These are phyloP conservation scores for Lachnellula subtilissima DNA, from an alignment of 2,329 filamentous ascomycete genomes.

Conservation along the genomic window DNA sequence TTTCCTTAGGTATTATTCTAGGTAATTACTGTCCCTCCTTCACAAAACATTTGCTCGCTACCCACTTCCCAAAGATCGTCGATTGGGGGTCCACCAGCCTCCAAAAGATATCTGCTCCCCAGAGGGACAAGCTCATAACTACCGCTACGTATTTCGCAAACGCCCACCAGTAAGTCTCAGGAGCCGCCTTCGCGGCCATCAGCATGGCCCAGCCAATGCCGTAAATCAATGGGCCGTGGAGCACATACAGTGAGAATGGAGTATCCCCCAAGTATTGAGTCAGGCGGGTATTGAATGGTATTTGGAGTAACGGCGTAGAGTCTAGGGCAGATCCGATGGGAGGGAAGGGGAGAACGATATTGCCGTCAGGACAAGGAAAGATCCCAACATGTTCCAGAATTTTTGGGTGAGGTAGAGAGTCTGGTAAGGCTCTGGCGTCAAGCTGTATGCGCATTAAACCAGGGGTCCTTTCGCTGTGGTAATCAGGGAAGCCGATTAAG, in stretches of 20 bases:
- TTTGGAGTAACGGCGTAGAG: slow-evolving; percentile 28
- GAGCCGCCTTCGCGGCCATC: neutral
- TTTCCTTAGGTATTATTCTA: neutral
- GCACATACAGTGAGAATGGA: slow-evolving; percentile 53
- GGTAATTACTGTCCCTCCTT: neutral
- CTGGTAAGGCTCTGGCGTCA: neutral
- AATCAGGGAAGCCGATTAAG: slow-evolving; percentile 7
- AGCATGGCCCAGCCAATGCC: slow-evolving; percentile 11
- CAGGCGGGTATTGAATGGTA: slow-evolving; percentile 41
- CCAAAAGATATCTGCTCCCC: slow-evolving; percentile 8
- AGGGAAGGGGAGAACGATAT: slow-evolving; percentile 12
- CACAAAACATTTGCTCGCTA: slow-evolving; percentile 4
- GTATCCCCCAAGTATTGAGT: slow-evolving; percentile 52
- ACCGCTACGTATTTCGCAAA: slow-evolving; percentile 1
- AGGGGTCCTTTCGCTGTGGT: neutral
- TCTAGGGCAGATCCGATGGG: slow-evolving; percentile 9
- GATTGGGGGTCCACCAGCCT: slow-evolving; percentile 1
- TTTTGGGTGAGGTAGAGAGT: neutral
- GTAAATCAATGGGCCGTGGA: slow-evolving; percentile 46
- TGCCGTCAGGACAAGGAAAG: slow-evolving; percentile 19
- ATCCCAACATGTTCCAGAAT: slow-evolving; percentile 15
- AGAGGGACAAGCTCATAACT: neutral
- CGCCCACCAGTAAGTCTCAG: neutral
- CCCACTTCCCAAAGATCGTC: slow-evolving; percentile 3
- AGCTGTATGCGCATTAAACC: neutral